Evolutionary conservation across 805 yeast species (phyloP).

Genomic region (Saccharomyces kudriavzevii): DNA sequence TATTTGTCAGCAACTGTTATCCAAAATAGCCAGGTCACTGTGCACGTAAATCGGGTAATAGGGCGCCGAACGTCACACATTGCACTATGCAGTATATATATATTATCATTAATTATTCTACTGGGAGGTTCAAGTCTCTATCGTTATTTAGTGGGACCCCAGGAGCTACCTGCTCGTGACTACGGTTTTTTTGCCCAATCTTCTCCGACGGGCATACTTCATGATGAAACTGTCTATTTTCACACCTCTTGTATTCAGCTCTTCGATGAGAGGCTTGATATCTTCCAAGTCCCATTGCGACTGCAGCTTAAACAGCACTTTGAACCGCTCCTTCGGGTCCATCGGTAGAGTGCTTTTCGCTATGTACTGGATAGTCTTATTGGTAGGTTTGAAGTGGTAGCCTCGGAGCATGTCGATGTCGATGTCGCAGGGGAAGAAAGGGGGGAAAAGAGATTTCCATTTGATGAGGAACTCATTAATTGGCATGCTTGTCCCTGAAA

Average conservation of each 20-base stretch:
- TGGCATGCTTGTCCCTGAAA: slow-evolving; percentile 24
- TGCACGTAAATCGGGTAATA: background rate
- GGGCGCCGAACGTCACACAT: background rate
- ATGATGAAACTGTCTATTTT: slow-evolving; percentile 52
- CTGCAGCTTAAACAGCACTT: slow-evolving; percentile 46
- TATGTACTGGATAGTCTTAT: slow-evolving; percentile 46
- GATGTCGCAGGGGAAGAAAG: slow-evolving; percentile 51
- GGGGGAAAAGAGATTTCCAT: slow-evolving; percentile 58
- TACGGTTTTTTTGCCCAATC: slow-evolving; percentile 36
- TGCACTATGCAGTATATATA: too few species aligned
- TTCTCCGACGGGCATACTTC: slow-evolving; percentile 53
- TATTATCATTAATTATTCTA: background rate
- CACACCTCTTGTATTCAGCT: slow-evolving; percentile 44
- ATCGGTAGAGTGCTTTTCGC: slow-evolving; percentile 41
- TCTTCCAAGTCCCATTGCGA: slow-evolving; percentile 55
- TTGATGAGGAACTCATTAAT: slow-evolving; percentile 51
- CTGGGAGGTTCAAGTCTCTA: background rate
- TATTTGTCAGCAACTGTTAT: background rate
- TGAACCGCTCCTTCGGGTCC: slow-evolving; percentile 43
- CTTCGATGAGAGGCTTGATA: slow-evolving; percentile 54
- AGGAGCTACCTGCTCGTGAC: slow-evolving; percentile 29
- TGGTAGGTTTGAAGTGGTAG: slow-evolving; percentile 40
- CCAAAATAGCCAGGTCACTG: background rate
- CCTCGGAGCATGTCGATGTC: slow-evolving; percentile 51
- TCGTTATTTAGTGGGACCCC: too few species aligned